phyloP scores from a whole-genome alignment of 768 basidiomycete species.

The Naganishia onofrii region DNA sequence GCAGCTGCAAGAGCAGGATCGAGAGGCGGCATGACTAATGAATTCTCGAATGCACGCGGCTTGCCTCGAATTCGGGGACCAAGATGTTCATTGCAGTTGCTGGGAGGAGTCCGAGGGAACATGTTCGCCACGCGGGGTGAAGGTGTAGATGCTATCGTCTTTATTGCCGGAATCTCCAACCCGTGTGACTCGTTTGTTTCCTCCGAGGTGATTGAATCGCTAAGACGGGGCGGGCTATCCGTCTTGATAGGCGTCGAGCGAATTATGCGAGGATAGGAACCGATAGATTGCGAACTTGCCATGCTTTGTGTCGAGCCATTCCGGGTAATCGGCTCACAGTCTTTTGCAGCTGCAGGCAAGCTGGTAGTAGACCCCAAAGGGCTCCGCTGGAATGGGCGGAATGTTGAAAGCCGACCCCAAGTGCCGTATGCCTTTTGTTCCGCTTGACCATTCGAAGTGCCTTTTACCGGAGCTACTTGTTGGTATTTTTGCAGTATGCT shows the following conservation, averaged over 20 bases:
- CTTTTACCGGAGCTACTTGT: neutral
- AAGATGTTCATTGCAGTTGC: neutral
- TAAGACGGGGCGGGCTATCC: constrained; percentile 14
- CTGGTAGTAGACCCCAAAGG: neutral
- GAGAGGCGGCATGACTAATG: constrained; percentile 7
- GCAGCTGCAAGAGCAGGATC: constrained; percentile 23
- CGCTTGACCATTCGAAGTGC: too few species aligned
- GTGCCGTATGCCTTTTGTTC: neutral
- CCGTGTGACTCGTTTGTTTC: constrained; percentile 12
- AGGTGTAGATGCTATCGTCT: constrained; percentile 19
- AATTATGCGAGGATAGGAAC: neutral
- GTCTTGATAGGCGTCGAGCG: neutral
- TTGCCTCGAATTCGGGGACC: constrained; percentile 2
- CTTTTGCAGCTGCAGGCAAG: neutral
- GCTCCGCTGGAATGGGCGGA: constrained; percentile 13
- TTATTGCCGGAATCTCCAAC: constrained; percentile 12
- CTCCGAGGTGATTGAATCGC: constrained; percentile 17
- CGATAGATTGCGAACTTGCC: neutral
- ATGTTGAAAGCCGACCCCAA: constrained; percentile 4
- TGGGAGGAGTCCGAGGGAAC: constrained; percentile 19
- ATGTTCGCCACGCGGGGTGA: neutral
- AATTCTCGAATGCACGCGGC: constrained; percentile 26
- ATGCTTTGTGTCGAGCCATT: constrained; percentile 10
- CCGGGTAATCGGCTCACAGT: neutral
- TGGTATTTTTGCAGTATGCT: constrained; percentile 10